Conservation (phyloP, 768 basidiomycete genomes). For the Leccinum ochraceum region DNA sequence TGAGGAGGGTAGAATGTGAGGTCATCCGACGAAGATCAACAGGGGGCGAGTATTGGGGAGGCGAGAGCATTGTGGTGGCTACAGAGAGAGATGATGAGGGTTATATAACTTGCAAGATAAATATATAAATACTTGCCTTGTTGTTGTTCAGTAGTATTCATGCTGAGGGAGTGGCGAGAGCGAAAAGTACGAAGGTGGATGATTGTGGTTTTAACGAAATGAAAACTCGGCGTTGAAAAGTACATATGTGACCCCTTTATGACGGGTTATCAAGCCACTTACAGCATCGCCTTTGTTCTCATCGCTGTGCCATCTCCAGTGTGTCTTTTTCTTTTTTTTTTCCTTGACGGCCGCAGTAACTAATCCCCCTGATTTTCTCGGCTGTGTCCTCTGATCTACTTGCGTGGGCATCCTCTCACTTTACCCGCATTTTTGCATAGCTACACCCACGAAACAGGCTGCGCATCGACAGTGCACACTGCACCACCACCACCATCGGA, state of each 20-base stretch:
- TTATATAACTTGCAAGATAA: background rate
- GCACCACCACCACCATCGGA: background rate
- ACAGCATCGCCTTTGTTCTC: background rate
- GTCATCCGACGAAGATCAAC: slow-evolving; percentile 59
- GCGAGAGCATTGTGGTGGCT: slow-evolving; percentile 20
- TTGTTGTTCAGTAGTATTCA: slow-evolving; percentile 7
- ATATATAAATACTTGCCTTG: slow-evolving; percentile 17
- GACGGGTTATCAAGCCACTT: slow-evolving; percentile 5
- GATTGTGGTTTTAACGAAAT: slow-evolving; percentile 20
- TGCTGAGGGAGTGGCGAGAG: background rate
- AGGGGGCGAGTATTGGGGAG: slow-evolving; percentile 33
- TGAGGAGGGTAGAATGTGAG: slow-evolving; percentile 46
- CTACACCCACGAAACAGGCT: background rate
- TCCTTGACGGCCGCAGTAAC: slow-evolving; percentile 2
- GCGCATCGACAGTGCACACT: background rate
- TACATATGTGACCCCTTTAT: slow-evolving; percentile 4
- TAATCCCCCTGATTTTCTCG: background rate
- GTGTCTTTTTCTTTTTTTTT: background rate
- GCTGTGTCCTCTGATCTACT: slow-evolving; percentile 6
- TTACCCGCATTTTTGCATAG: background rate
- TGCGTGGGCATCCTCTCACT: background rate
- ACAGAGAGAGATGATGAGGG: background rate
- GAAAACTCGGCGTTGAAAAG: slow-evolving; percentile 1
- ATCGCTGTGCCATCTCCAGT: slow-evolving; percentile 6
- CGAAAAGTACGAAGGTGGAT: slow-evolving; percentile 14